Evolutionary conservation across 805 yeast genomes (phyloP).

Genomic region (Candida pini): DNA sequence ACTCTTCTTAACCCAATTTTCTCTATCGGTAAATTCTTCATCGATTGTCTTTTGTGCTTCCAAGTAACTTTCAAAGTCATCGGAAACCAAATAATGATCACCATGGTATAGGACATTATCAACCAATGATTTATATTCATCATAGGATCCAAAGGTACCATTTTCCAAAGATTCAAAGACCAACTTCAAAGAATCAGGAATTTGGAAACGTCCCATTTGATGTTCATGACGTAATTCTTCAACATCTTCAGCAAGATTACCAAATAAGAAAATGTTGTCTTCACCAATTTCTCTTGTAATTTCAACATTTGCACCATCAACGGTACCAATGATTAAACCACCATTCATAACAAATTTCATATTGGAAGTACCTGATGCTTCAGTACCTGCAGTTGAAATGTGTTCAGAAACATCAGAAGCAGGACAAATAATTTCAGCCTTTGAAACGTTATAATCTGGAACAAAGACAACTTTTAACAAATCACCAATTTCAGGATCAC

Average conservation of each 20-base stretch:
- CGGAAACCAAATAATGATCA: conserved; percentile 81
- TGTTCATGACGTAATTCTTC: conserved; percentile 80
- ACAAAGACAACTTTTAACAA: conserved; percentile 80
- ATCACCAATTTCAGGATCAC: conserved; percentile 68
- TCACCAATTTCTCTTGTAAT: conserved; percentile 92
- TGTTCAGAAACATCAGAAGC: conserved; percentile 90
- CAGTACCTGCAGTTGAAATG: conserved; percentile 96
- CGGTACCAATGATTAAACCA: conserved; percentile 91
- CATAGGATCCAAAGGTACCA: conserved; percentile 65
- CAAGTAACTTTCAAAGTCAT: conserved; percentile 82
- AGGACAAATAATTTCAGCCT: conserved; percentile 86
- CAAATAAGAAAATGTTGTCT: conserved; percentile 87
- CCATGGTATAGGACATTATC: conserved; percentile 70
- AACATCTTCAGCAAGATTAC: conserved; percentile 84
- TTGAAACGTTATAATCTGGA: conserved; percentile 91
- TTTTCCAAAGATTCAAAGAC: conserved; percentile 65
- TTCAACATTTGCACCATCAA: conserved; percentile 95
- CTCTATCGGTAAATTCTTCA: conserved; percentile 54
- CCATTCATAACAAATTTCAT: conserved; percentile 95
- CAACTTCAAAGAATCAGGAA: conserved; percentile 53
- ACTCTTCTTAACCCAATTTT: conserved; percentile 71
- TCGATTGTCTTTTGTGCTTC: conserved; percentile 78
- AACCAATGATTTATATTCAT: conserved; percentile 61
- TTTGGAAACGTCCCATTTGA: conserved; percentile 48
- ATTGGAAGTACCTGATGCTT: conserved; percentile 93